These are phyloP conservation scores for Ustulina deusta DNA, from an alignment of 2,329 filamentous ascomycete genomes.

Conservation along the genomic window DNA sequence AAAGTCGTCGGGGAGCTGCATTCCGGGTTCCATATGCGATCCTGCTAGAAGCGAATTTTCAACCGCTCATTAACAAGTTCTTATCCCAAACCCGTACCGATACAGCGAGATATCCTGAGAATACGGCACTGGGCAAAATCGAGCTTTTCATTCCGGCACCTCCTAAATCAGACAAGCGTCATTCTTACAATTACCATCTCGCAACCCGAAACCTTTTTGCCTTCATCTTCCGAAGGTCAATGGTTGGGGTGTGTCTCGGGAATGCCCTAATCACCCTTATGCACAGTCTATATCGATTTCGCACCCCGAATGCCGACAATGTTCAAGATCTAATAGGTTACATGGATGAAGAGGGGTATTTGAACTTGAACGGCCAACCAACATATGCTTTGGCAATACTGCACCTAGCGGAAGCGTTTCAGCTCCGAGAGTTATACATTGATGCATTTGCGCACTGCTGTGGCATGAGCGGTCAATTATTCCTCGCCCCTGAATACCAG, in stretches of 20 bases:
- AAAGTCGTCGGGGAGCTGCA: constrained; percentile 73
- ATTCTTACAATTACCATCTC: constrained; percentile 72
- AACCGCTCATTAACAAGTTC: constrained; percentile 68
- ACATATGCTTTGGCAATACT: constrained; percentile 76
- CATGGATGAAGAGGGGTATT: constrained; percentile 76
- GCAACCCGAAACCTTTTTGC: constrained; percentile 82
- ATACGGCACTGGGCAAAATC: constrained; percentile 53
- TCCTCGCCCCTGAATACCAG: constrained; percentile 68
- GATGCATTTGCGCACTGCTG: constrained; percentile 82
- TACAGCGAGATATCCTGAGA: constrained; percentile 46
- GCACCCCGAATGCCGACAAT: constrained; percentile 66
- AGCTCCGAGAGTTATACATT: constrained; percentile 73
- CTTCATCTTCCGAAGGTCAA: constrained; percentile 72
- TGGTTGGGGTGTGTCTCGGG: constrained; percentile 77
- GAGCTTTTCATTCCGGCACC: constrained; percentile 80
- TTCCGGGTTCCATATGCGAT: constrained; percentile 72
- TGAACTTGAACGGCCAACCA: constrained; percentile 73
- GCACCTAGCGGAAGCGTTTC: constrained; percentile 74
- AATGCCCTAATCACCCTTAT: constrained; percentile 72
- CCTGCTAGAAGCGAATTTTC: constrained; percentile 69
- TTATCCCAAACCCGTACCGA: constrained; percentile 54
- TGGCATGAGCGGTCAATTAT: constrained; percentile 76
- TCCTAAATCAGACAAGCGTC: constrained; percentile 61
- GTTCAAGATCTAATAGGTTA: constrained; percentile 72
- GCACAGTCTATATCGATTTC: constrained; percentile 72